Evolutionary conservation across 1,284 basidiomycete species (phyloP).

Genomic region (Ustilago esculenta): DNA sequence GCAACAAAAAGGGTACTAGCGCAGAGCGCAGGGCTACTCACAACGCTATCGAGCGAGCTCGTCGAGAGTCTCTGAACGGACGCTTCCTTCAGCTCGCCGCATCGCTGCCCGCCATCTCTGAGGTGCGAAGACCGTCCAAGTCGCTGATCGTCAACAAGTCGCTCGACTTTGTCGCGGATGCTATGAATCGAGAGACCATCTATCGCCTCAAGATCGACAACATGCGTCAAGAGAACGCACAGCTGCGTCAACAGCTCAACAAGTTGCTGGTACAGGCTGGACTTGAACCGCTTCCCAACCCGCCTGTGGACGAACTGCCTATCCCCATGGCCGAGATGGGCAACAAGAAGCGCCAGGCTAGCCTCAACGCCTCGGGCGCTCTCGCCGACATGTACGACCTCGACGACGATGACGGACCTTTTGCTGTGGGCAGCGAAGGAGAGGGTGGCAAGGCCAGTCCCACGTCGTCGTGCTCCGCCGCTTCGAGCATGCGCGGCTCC

Average conservation of each 20-base stretch:
- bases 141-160: slow-evolving; percentile 62
- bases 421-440: slow-evolving; percentile 39
- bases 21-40: slow-evolving; percentile 59
- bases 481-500: slow-evolving; percentile 31
- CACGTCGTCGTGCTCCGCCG: slow-evolving; percentile 27
- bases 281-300: slow-evolving; percentile 34
- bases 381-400: slow-evolving; percentile 33
- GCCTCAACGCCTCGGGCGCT: slow-evolving; percentile 1
- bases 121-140: slow-evolving; percentile 58
- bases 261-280: slow-evolving; percentile 47
- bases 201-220: slow-evolving; percentile 54
- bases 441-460: slow-evolving; percentile 43
- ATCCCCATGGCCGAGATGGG: slow-evolving; percentile 42
- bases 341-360: slow-evolving; percentile 35
- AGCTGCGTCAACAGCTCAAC: slow-evolving; percentile 55
- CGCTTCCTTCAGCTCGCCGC: slow-evolving; percentile 60
- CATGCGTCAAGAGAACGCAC: slow-evolving; percentile 46
- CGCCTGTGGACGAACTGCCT: slow-evolving; percentile 38
- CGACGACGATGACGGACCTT: slow-evolving; percentile 43
- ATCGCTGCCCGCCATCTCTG: slow-evolving; percentile 52
- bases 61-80: slow-evolving; percentile 57
- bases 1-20: slow-evolving; percentile 59
- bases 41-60: slow-evolving; percentile 61
- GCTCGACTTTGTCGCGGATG: slow-evolving; percentile 56
- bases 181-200: slow-evolving; percentile 50